Evolutionary conservation across 495 filamentous ascomycete genomes (phyloP).

Genomic region (Xylaria curta): DNA sequence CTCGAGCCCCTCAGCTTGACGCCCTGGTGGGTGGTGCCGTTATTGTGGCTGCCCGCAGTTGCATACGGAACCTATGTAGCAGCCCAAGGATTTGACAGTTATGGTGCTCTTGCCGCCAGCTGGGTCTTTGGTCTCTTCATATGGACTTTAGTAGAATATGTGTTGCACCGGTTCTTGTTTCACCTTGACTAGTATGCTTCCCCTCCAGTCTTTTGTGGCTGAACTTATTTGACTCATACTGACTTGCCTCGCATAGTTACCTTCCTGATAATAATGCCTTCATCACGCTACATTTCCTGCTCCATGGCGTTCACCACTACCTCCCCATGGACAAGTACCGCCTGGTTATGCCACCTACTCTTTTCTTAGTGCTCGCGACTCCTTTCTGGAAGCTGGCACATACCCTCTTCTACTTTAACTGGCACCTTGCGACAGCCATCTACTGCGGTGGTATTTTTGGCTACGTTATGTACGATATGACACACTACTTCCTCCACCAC

Average conservation of each 20-base stretch:
- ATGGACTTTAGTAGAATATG: constrained; percentile 93
- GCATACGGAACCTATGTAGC: constrained; percentile 75
- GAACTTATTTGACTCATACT: constrained; percentile 23
- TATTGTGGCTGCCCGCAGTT: constrained; percentile 85
- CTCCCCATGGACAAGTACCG: constrained; percentile 97
- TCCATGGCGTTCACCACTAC: constrained; percentile 98
- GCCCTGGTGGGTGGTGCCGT: constrained; percentile 88
- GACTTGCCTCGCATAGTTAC: constrained; percentile 56
- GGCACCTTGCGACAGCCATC: constrained; percentile 75
- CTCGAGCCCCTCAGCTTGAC: constrained; percentile 94
- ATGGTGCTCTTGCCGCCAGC: constrained; percentile 54
- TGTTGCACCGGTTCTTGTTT: constrained; percentile 89
- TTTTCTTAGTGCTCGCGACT: constrained; percentile 82
- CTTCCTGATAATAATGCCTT: constrained; percentile 92
- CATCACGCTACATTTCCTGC: constrained; percentile 87
- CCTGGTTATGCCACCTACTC: constrained; percentile 93
- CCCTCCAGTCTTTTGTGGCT: not conserved
- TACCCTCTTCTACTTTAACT: constrained; percentile 80
- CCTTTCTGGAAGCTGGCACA: constrained; percentile 97
- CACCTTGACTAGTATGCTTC: constrained; percentile 83
- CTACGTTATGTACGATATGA: constrained; percentile 95
- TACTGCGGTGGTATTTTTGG: constrained; percentile 94
- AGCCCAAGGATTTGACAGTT: constrained; percentile 56
- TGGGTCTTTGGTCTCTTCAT: constrained; percentile 71
- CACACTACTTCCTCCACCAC: constrained; percentile 99